phyloP scores from a whole-genome alignment of 345 rosid genomes.

The Erysimum cheiranthoides region DNA sequence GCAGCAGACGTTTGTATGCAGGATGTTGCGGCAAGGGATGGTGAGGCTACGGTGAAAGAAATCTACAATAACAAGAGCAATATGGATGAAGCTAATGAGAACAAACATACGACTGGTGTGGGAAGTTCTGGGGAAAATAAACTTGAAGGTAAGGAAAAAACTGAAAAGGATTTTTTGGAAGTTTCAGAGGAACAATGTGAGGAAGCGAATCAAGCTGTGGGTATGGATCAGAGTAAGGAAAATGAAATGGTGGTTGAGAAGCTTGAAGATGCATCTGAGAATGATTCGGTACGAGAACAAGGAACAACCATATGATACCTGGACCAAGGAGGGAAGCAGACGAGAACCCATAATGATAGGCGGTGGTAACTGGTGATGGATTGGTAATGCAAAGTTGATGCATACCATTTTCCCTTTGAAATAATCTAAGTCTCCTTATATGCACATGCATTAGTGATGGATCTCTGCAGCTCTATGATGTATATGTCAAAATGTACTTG shows the following conservation, averaged over 20 bases:
- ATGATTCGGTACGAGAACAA: slow-evolving; percentile 33
- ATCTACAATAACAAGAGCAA: neutral
- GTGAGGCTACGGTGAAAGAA: slow-evolving; percentile 35
- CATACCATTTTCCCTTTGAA: slow-evolving; percentile 25
- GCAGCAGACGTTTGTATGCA: slow-evolving; percentile 49
- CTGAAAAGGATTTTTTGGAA: slow-evolving; percentile 8
- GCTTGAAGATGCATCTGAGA: slow-evolving; percentile 36
- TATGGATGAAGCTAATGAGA: slow-evolving; percentile 28
- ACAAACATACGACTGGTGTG: neutral
- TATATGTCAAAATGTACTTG: slow-evolving; percentile 37
- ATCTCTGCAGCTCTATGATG: slow-evolving; percentile 37
- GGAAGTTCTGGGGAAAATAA: slow-evolving; percentile 15
- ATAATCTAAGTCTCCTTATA: slow-evolving; percentile 46
- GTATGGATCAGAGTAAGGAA: slow-evolving; percentile 33
- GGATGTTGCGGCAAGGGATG: slow-evolving; percentile 40
- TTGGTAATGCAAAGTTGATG: slow-evolving; percentile 41
- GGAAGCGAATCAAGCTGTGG: slow-evolving; percentile 18
- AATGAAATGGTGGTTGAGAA: slow-evolving; percentile 29
- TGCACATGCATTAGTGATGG: slow-evolving; percentile 35
- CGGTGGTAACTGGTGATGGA: slow-evolving; percentile 19
- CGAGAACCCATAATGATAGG: slow-evolving; percentile 7
- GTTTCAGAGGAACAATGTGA: slow-evolving; percentile 31
- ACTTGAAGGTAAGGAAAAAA: slow-evolving; percentile 2
- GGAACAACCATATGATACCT: slow-evolving; percentile 27
- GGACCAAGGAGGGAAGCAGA: slow-evolving; percentile 12